Evolutionary conservation across 345 rosid species (phyloP).

Genomic region (Syzygium grande): DNA sequence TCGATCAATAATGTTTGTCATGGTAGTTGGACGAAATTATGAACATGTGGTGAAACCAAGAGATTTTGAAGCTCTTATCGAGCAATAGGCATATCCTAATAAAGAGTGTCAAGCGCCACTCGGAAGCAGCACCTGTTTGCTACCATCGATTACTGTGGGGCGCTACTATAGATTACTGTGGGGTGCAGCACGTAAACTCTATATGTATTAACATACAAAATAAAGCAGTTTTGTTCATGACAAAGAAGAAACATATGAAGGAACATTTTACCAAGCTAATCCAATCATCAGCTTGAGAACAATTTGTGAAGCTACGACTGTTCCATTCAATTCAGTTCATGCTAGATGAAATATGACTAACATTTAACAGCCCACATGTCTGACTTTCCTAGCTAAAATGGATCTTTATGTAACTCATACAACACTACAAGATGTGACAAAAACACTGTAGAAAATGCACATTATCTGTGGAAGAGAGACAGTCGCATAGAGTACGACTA

Average conservation of each 20-base stretch:
- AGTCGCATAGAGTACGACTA: background rate
- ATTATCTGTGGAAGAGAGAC: background rate
- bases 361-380: background rate
- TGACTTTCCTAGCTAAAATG: background rate
- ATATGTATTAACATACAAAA: background rate
- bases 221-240: background rate
- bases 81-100: background rate
- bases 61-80: background rate
- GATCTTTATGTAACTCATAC: background rate
- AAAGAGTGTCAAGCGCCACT: background rate
- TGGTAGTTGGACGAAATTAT: background rate
- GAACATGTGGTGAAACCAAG: background rate
- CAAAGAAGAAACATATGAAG: background rate
- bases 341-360: background rate
- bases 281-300: background rate
- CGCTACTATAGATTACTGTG: background rate
- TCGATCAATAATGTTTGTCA: background rate
- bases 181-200: background rate
- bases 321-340: background rate
- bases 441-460: background rate
- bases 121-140: background rate
- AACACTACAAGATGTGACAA: background rate
- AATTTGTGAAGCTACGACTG: background rate
- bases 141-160: background rate
- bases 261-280: background rate